phyloP scores from a whole-genome alignment of 164 flowering plant species.

The Chloranthus sessilifolius region DNA sequence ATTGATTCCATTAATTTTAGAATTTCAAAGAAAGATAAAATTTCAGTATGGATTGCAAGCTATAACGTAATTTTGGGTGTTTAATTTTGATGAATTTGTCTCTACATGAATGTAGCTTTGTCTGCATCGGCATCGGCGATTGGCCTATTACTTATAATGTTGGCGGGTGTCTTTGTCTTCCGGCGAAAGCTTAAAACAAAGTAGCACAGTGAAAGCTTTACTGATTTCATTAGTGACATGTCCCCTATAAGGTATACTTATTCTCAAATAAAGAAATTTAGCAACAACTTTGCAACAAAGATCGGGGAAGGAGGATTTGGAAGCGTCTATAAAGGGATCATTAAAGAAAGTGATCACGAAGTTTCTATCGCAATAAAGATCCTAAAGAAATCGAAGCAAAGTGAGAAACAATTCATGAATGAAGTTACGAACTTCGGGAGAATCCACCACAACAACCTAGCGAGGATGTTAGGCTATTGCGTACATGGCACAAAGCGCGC shows the following conservation, averaged over 20 bases:
- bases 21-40: too few species aligned
- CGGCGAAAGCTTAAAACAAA: too few species aligned
- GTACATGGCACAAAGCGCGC: constrained; percentile 17
- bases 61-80: too few species aligned
- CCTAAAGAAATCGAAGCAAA: not conserved
- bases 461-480: constrained; percentile 10
- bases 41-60: too few species aligned
- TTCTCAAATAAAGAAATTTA: constrained; percentile 9
- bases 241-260: constrained; percentile 1
- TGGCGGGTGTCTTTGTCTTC: too few species aligned
- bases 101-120: too few species aligned
- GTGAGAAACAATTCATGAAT: constrained; percentile 8
- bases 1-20: too few species aligned
- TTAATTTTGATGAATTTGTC: too few species aligned
- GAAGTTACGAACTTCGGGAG: constrained; percentile 6
- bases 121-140: too few species aligned
- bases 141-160: too few species aligned
- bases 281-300: constrained; percentile 1
- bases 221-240: not conserved
- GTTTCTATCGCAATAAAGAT: constrained; percentile 8
- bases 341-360: not conserved
- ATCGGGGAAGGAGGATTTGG: constrained; percentile 12
- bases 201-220: too few species aligned
- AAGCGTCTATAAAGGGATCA: constrained; percentile 4
- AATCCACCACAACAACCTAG: constrained; percentile 8